These are phyloP conservation scores for Hevea brasiliensis DNA, from an alignment of 345 rosid genomes.

Conservation along the genomic window DNA sequence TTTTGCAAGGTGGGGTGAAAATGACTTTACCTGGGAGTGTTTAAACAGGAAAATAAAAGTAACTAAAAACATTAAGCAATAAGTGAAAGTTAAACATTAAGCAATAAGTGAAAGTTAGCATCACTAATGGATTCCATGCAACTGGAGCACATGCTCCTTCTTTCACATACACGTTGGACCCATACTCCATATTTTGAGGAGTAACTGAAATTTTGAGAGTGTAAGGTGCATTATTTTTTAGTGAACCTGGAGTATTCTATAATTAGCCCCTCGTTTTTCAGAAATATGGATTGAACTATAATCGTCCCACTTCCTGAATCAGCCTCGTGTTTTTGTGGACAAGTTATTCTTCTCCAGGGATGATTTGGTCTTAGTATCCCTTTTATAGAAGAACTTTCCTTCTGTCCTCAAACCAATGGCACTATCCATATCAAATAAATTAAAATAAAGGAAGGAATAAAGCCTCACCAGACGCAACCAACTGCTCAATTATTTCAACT, in stretches of 20 bases:
- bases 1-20: background rate
- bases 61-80: background rate
- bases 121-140: background rate
- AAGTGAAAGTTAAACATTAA: too few species aligned
- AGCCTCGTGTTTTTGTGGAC: too few species aligned
- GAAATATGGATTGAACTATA: background rate
- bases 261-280: background rate
- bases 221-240: too few species aligned
- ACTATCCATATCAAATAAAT: background rate
- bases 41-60: background rate
- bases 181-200: too few species aligned
- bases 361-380: too few species aligned
- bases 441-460: background rate
- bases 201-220: too few species aligned
- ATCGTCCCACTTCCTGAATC: background rate
- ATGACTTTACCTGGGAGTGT: background rate
- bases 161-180: too few species aligned
- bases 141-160: too few species aligned
- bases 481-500: conserved; percentile 2
- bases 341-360: too few species aligned
- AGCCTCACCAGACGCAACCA: background rate
- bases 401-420: background rate
- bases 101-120: too few species aligned
- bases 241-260: too few species aligned
- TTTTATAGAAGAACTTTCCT: background rate